These are phyloP conservation scores for Penicillium sp. DNA, from an alignment of 2,329 filamentous ascomycete species.

Conservation along the genomic window DNA sequence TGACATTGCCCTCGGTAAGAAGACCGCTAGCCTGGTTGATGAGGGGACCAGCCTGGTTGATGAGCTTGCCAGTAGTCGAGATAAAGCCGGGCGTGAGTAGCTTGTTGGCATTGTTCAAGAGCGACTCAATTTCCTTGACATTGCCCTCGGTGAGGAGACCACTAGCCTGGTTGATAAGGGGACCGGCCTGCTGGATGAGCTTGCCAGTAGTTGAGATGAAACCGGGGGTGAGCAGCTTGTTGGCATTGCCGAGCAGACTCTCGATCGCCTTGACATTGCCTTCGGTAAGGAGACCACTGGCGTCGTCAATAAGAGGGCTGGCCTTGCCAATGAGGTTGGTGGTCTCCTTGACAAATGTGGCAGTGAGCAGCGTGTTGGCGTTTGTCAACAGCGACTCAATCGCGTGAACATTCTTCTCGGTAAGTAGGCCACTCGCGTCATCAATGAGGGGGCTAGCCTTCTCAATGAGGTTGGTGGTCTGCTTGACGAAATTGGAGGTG, in stretches of 20 bases:
- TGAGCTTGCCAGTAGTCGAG: conserved; percentile 12
- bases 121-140: conserved; percentile 65
- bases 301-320: conserved; percentile 2
- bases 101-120: conserved; percentile 12
- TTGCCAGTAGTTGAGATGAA: conserved; percentile 14
- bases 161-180: background rate
- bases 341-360: conserved; percentile 23
- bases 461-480: conserved; percentile 17
- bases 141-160: conserved; percentile 44
- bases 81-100: conserved; percentile 13
- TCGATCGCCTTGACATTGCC: conserved; percentile 69
- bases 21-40: conserved; percentile 11
- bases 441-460: conserved; percentile 21
- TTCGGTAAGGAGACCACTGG: conserved; percentile 2
- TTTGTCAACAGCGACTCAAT: conserved; percentile 16
- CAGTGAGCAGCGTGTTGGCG: conserved; percentile 27
- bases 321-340: conserved; percentile 12
- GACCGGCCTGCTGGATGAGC: conserved; percentile 16
- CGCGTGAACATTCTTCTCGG: conserved; percentile 4
- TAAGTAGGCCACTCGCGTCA: background rate
- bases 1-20: conserved; percentile 57
- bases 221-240: conserved; percentile 11
- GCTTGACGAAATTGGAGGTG: conserved; percentile 24
- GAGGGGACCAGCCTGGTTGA: conserved; percentile 13
- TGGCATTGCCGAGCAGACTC: conserved; percentile 41